Base-by-base conservation (phyloP, 495 filamentous ascomycete genomes). In the Xylaria castorea region DNA sequence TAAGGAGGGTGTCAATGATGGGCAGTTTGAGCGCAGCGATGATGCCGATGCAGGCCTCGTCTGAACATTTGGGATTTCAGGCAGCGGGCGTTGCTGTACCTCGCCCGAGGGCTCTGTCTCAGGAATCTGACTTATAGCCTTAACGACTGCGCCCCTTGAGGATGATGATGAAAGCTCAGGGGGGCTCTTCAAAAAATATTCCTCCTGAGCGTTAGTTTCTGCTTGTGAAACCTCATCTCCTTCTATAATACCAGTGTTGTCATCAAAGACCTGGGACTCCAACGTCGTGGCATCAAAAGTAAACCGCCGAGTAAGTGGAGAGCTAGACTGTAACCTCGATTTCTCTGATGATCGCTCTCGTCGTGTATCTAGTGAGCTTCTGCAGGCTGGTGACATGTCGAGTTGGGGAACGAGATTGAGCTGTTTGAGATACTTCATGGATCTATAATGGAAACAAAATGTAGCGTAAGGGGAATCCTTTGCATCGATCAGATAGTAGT, bases 371-470 rank as follows among this genome's bases (percentile, higher is more conserved):
- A 36, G 36, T 16, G 50, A 61, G 18, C 40, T 48, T 8, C 44
- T 67, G 7, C 25, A 46, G 16, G 20, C 51, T 36, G 70, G 63
- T 7, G 70, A 67, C 50, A 53, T 34, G 9, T 44, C 61, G 38
- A 61, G 25, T 20, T 72, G 65, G 5, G 75, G 76, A 16, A 83
- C 75, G 30, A 86, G 75, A 65, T 81, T 84, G 38, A 85, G 80
- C 44, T 82, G 76, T 40, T 80, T 71, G 38, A 89, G 80, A 55
- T 82, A 74, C 64, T 81, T 72, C 73, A 72, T 82, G 16, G 83
- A 83, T 25, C 86, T 81, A 74, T 89, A 89, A 66, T 88, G 83
- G 67, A 87, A 83, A 50, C 80, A 77, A 67, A 88, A 87, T 0
- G 78, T 81, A 5, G 82, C 82, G 48, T 80, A 87, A 6, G 87